Base-by-base conservation (phyloP, 768 basidiomycete genomes). In the Termitomyces sp. region DNA sequence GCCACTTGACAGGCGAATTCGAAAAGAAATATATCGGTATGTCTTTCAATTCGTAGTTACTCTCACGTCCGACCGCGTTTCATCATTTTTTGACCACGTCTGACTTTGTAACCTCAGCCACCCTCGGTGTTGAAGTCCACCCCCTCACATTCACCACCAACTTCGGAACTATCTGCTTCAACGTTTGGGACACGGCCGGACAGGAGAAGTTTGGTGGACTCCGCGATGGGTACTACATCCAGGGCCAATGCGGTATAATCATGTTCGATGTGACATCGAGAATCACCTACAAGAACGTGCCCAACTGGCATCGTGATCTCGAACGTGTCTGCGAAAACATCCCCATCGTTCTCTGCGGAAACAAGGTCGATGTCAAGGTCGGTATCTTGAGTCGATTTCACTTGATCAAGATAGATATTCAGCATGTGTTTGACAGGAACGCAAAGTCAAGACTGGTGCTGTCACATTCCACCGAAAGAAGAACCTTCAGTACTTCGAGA, bases 381-480 rank as follows among this genome's bases (percentile, higher is more conserved):
- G 57, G 86, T 73, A 38, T 46, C 51, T 35, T 35, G 18, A n/a
- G 48, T 15, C 59, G 40, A 36, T 53, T 61, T 60, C 28, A 39
- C 49, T 60, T n/a, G 55, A 55, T 58, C 51, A 28, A 28, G 28
- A 28, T 55, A 64, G 39, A 65, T 36, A 28, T 33, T 15, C 59
- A 28, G 54, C 46, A 56, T 18, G 54, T 40, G 61, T n/a, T 55
- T 52, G 65, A 61, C 71, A 98, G 96, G 97, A 99, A 79, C 94
- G 97, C 65, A 99, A 99, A 86, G 97, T 99, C 68, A 99, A 98
- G 85, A 98, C 96, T 24, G 93, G 93, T 55, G 88, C 90, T 46
- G 97, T 99, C 63, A 99, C 97, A 49, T 99, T 99, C 90, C 97
- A 98, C 84, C 86, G 97, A 74, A 99, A 99, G 92, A 99, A 99